Percentiles rank a stretch among this genome's conserved stretches.
Conservation (phyloP, 208 protist genomes). For the Strigomonas culicis region DNA sequence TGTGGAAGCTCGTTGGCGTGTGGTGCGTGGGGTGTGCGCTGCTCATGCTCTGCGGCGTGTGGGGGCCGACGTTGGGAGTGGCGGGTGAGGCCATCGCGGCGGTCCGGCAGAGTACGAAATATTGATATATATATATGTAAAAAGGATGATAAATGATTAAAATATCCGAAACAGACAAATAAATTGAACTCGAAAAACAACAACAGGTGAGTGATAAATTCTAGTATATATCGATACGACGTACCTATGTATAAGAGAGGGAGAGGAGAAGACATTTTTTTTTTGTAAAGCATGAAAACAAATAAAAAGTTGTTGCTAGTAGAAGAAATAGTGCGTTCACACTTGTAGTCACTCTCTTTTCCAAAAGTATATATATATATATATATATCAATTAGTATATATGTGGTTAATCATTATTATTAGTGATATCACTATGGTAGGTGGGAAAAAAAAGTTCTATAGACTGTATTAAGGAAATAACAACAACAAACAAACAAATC, state of each 20-base stretch:
- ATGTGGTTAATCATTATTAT: neutral
- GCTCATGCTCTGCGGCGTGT: neutral
- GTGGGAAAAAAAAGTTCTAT: conserved; percentile 1
- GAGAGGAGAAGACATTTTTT: too few species aligned
- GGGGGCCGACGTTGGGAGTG: neutral
- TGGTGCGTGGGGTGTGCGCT: neutral
- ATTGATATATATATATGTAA: neutral
- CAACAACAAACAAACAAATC: neutral
- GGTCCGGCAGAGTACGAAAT: neutral
- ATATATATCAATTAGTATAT: neutral
- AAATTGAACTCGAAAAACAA: neutral
- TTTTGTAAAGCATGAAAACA: neutral
- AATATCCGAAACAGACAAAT: conserved; percentile 1
- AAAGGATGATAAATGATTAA: neutral
- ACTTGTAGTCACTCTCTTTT: neutral
- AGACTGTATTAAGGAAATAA: conserved; percentile 1
- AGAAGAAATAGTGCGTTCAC: neutral
- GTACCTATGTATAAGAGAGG: too few species aligned
- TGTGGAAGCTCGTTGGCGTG: neutral
- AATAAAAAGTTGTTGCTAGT: conserved; percentile 1
- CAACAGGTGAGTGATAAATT: neutral
- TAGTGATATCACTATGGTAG: neutral
- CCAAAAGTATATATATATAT: neutral
- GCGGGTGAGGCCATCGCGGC: neutral
- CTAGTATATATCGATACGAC: too few species aligned